Evolutionary conservation across 805 yeast species (phyloP).

Genomic region (Komagataella mondaviorum): DNA sequence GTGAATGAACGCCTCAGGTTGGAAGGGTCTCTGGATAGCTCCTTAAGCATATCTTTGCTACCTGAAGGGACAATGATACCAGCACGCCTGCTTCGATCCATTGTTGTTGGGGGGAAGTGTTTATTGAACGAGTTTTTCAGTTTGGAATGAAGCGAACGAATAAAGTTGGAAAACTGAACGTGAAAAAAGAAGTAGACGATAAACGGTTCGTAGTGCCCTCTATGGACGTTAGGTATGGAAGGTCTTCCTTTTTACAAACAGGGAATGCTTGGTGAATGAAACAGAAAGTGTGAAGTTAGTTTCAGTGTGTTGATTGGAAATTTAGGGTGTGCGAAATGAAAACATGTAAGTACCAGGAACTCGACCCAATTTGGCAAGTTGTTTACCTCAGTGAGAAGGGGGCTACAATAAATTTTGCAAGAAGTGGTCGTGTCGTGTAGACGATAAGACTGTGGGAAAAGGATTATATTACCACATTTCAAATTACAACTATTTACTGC

Average conservation of each 20-base stretch:
- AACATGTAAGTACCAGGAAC: not conserved
- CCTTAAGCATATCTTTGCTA: not conserved
- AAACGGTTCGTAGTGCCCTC: not conserved
- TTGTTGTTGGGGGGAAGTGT: not conserved
- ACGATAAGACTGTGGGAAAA: not conserved
- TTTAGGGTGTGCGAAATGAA: not conserved
- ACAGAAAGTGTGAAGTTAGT: not conserved
- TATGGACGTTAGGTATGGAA: not conserved
- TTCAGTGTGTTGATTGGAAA: not conserved
- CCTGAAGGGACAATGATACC: not conserved
- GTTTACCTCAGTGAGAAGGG: not conserved
- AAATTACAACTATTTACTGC: constrained; percentile 9
- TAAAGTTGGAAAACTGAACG: not conserved
- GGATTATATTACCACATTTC: not conserved
- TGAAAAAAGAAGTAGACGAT: not conserved
- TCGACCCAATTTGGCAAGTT: not conserved
- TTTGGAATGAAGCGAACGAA: not conserved
- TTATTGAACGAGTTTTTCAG: not conserved
- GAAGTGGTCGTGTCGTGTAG: not conserved
- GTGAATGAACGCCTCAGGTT: not conserved
- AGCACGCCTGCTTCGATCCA: not conserved
- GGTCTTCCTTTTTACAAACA: not conserved
- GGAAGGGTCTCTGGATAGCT: not conserved
- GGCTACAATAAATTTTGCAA: not conserved
- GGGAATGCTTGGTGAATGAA: not conserved